Conservation (phyloP, 179 eudicot species). For the Spinacia oleracea region DNA sequence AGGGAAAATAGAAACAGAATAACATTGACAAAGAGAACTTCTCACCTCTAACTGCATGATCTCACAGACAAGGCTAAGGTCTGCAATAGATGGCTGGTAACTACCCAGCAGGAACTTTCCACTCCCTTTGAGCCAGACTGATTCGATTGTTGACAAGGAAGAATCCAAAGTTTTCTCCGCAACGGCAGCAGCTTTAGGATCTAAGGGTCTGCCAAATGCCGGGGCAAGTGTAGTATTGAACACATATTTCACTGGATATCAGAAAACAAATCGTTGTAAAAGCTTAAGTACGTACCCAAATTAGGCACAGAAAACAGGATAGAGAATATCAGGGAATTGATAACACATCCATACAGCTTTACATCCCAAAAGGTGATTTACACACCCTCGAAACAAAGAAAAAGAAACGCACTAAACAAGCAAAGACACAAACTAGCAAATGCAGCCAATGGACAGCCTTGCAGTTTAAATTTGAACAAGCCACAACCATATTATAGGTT, state of each 20-base stretch:
- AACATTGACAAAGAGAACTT: not conserved
- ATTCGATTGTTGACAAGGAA: slow-evolving; percentile 65
- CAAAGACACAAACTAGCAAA: not conserved
- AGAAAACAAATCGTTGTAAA: slow-evolving; percentile 16
- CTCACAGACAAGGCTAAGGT: slow-evolving; percentile 88
- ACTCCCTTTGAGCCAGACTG: slow-evolving; percentile 73
- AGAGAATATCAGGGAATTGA: not conserved
- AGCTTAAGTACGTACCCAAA: not conserved
- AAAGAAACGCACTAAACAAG: not conserved
- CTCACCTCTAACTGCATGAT: slow-evolving; percentile 91
- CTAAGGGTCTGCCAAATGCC: slow-evolving; percentile 44
- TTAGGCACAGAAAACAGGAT: not conserved
- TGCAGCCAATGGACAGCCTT: not conserved
- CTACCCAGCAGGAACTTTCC: slow-evolving; percentile 77
- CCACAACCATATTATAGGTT: not conserved
- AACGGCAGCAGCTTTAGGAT: slow-evolving; percentile 65
- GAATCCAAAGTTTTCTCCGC: slow-evolving; percentile 54
- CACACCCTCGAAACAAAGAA: not conserved
- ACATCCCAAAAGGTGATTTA: not conserved
- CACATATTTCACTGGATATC: slow-evolving; percentile 43
- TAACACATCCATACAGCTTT: not conserved
- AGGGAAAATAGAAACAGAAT: not conserved
- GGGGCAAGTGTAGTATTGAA: slow-evolving; percentile 53
- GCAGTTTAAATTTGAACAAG: not conserved
- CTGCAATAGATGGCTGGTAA: slow-evolving; percentile 83